These are phyloP conservation scores for Chloranthus sessilifolius DNA, from an alignment of 164 flowering plant genomes.

Conservation along the genomic window DNA sequence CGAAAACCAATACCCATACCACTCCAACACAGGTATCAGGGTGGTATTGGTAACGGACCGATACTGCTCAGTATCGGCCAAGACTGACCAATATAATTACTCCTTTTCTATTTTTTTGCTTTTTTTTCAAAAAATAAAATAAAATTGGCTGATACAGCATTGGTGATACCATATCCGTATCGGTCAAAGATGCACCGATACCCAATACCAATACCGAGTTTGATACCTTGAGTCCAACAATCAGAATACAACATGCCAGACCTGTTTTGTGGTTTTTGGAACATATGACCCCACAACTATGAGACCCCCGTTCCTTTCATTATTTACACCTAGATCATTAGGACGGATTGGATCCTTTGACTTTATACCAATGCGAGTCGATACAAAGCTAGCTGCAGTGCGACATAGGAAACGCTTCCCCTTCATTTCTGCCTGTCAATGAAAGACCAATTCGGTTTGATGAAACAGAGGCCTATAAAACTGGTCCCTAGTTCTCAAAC, in stretches of 20 bases:
- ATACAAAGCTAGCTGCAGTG: constrained; percentile 99
- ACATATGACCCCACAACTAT: constrained; percentile 98
- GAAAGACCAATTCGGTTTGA: constrained; percentile 5
- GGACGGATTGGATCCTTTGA: constrained; percentile 74
- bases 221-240: too few relatives aligned
- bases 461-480: constrained; percentile 7
- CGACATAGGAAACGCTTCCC: constrained; percentile 94
- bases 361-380: constrained; percentile 82
- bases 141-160: too few relatives aligned
- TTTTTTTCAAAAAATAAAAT: too few relatives aligned
- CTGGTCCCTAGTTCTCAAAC: background rate
- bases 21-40: too few relatives aligned
- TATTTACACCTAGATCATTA: constrained; percentile 56
- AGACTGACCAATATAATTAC: too few relatives aligned
- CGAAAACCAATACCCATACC: too few relatives aligned
- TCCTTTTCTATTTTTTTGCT: too few relatives aligned
- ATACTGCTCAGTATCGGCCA: too few relatives aligned
- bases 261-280: constrained; percentile 97
- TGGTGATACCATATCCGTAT: too few relatives aligned
- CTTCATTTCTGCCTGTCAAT: constrained; percentile 80
- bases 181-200: too few relatives aligned
- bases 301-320: constrained; percentile 71
- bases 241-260: constrained; percentile 16
- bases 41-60: too few relatives aligned
- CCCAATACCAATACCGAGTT: too few relatives aligned